Evolutionary conservation across 768 basidiomycete species (phyloP).

Genomic region (Krasilnikovozyma curviuscula): DNA sequence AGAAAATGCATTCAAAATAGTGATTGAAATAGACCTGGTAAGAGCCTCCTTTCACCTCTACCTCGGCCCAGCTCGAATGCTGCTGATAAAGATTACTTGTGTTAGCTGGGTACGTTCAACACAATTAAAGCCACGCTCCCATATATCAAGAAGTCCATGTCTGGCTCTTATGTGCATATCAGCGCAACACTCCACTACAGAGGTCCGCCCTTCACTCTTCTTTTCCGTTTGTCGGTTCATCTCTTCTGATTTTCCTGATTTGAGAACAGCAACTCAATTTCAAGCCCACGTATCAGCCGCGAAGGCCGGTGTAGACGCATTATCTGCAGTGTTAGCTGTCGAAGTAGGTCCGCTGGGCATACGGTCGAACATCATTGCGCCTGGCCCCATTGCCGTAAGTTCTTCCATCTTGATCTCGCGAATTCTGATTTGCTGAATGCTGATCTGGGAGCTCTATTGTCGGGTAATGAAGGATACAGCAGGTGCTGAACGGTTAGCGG

Average conservation of each 20-base stretch:
- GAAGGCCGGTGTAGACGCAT: conserved; percentile 81
- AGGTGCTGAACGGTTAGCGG: conserved; percentile 29
- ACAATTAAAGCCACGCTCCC: conserved; percentile 80
- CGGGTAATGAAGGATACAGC: conserved; percentile 48
- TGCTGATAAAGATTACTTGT: background rate
- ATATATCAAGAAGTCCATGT: conserved; percentile 44
- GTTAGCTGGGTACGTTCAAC: conserved; percentile 73
- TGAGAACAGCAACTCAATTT: conserved; percentile 44
- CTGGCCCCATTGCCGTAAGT: conserved; percentile 11
- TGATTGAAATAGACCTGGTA: conserved; percentile 83
- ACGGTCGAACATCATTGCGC: conserved; percentile 41
- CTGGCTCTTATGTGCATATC: conserved; percentile 78
- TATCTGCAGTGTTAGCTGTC: conserved; percentile 65
- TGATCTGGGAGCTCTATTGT: background rate
- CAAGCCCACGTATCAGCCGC: conserved; percentile 89
- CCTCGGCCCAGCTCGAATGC: conserved; percentile 1
- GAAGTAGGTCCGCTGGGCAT: conserved; percentile 93
- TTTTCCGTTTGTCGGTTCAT: background rate
- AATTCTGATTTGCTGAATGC: background rate
- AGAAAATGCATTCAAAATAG: conserved; percentile 76
- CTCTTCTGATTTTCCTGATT: background rate
- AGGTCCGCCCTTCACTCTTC: conserved; percentile 31
- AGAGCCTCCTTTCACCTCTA: conserved; percentile 15
- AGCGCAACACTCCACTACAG: conserved; percentile 72
- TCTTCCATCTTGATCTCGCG: background rate